Evolutionary conservation across 176 grass and related monocot genomes (phyloP), one percentile per base, ranked within the genome.

Genomic region (Sorghum bicolor): DNA sequence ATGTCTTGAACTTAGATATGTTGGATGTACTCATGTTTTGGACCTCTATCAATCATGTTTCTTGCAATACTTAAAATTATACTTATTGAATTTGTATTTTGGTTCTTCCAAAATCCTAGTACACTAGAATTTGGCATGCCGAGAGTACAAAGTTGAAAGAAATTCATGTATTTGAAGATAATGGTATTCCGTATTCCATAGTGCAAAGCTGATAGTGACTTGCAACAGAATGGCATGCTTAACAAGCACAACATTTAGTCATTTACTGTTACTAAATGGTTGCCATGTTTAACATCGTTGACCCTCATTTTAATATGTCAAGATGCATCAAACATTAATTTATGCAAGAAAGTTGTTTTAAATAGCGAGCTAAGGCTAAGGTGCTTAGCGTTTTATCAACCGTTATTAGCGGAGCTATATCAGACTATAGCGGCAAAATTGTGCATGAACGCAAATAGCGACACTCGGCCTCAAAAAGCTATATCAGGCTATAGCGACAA

Each of bases 1-100:
- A 55, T 81, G n/a, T 9, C 9, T 9, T 7, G n/a, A 74, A 74
- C 67, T 53, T 72, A 33, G 64, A 77, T 88, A 55, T 44, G 17
- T 3, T 50, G n/a, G 4, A 2, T 40, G 25, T 30, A 65, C 25
- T 78, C 60, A 68, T 40, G 14, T 73, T 67, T 41, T 44, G 6
- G 17, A 68, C 8, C 1, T 74, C 41, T 84, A 57, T 32, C 28
- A 79, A 19, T 74, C 19, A 25, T 64, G 48, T 74, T 65, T 40
- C 53, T 52, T 39, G 69, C 6, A 63, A 64, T 64, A 36, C 30
- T 41, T 38, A 31, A 64, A 29, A 63, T 28, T 12, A 7, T 8
- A 71, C 70, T 82, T 9, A 82, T 62, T 16, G 8, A 4, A 29
- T 67, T 22, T 15, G 19, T 19, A 64, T 58, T 82, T 33, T 43